A percentile compares a stretch with the other conserved stretches of the same genome.
Evolutionary conservation across 1,284 basidiomycete species (phyloP).

Genomic region (Tremellales sp.): DNA sequence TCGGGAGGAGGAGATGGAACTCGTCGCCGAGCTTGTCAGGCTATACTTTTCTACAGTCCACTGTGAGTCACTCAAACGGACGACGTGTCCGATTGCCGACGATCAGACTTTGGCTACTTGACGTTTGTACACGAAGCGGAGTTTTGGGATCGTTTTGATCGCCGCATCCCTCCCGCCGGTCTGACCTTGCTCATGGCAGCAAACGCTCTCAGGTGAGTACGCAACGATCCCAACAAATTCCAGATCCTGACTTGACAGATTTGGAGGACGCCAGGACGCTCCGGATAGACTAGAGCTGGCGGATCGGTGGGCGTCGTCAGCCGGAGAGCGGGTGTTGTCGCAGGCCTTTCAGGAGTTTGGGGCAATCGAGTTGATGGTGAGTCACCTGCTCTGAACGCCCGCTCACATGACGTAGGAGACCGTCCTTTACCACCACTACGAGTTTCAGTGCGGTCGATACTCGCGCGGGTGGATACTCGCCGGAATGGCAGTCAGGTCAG

Average conservation of each 20-base stretch:
- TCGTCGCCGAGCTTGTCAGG: constrained; percentile 6
- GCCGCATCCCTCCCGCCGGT: not conserved
- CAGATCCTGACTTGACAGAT: not conserved
- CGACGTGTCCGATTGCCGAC: not conserved
- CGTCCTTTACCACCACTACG: constrained; percentile 16
- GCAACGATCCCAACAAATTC: not conserved
- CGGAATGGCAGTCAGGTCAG: constrained; percentile 13
- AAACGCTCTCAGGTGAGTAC: constrained; percentile 11
- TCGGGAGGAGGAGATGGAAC: not conserved
- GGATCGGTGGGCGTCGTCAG: constrained; percentile 8
- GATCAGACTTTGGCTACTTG: constrained; percentile 13
- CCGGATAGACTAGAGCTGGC: constrained; percentile 2
- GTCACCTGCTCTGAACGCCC: not conserved
- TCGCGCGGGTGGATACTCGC: constrained; percentile 15
- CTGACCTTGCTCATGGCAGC: constrained; percentile 14
- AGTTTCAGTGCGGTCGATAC: constrained; percentile 13
- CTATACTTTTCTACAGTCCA: constrained; percentile 13
- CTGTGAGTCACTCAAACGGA: constrained; percentile 9
- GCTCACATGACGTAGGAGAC: constrained; percentile 6
- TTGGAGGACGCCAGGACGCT: not conserved
- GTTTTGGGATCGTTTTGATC: constrained; percentile 12
- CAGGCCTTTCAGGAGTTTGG: constrained; percentile 11
- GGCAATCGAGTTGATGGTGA: constrained; percentile 16
- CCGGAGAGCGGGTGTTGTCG: constrained; percentile 7
- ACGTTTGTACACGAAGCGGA: constrained; percentile 15